These are phyloP conservation scores for Candida saitoana DNA, from an alignment of 805 yeast genomes.

Conservation along the genomic window DNA sequence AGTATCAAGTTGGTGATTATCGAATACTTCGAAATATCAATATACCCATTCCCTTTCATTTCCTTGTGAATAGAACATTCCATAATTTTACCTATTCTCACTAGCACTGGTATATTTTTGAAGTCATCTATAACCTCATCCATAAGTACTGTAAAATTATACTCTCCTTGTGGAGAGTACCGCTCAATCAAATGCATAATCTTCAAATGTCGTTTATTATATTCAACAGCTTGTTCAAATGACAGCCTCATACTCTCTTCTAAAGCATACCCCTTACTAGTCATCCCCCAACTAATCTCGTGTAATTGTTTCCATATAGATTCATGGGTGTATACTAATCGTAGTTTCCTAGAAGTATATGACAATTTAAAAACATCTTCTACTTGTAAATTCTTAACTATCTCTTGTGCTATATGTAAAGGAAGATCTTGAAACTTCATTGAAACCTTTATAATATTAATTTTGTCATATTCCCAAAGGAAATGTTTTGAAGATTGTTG, in stretches of 20 bases:
- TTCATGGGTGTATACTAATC: neutral
- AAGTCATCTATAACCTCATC: neutral
- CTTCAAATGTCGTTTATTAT: neutral
- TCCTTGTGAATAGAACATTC: neutral
- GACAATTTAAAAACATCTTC: conserved; percentile 1
- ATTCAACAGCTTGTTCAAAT: neutral
- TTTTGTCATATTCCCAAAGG: no score
- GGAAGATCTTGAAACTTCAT: conserved; percentile 2
- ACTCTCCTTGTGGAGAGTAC: neutral
- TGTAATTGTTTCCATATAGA: neutral
- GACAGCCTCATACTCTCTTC: neutral
- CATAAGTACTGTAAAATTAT: conserved; percentile 1
- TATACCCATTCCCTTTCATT: neutral
- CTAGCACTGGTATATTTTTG: neutral
- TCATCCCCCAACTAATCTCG: neutral
- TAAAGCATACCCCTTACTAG: neutral
- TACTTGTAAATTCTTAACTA: neutral
- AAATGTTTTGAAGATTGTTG: no score
- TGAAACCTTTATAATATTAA: no score
- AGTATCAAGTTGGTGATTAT: neutral
- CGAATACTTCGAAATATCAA: conserved; percentile 1
- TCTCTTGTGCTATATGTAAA: neutral
- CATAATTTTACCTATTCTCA: neutral
- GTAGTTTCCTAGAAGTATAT: neutral
- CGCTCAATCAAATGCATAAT: neutral